Evolutionary conservation across 225 moss, liverwort and hornwort genomes (phyloP).

Genomic region (Lunularia cruciata): DNA sequence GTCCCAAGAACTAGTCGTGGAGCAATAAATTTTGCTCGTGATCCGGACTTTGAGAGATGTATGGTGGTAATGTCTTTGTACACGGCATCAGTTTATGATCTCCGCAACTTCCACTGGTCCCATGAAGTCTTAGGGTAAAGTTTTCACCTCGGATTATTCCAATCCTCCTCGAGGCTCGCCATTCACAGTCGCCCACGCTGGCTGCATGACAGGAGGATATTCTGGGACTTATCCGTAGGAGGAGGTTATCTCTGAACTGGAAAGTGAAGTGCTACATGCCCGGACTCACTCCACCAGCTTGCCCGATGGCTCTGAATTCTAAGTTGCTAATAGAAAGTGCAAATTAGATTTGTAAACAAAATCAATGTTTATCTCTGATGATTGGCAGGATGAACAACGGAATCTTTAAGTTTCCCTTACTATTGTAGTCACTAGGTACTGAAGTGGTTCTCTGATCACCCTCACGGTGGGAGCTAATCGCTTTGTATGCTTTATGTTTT

Average conservation of each 20-base stretch:
- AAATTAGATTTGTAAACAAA: constrained; percentile 33
- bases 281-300: constrained; percentile 15
- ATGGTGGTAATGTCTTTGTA: constrained; percentile 21
- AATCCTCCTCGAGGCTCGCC: constrained; percentile 33
- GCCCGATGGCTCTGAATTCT: constrained; percentile 36
- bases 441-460: constrained; percentile 27
- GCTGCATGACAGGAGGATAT: constrained; percentile 35
- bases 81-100: constrained; percentile 19
- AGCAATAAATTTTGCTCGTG: constrained; percentile 10
- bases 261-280: constrained; percentile 11
- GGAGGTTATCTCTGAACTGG: constrained; percentile 23
- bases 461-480: constrained; percentile 13
- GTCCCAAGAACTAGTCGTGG: constrained; percentile 61
- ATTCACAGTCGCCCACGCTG: constrained; percentile 23
- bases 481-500: constrained; percentile 34
- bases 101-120: constrained; percentile 18
- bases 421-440: constrained; percentile 32
- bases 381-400: constrained; percentile 44
- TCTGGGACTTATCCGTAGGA: constrained; percentile 30
- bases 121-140: constrained; percentile 23
- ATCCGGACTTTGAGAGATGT: constrained; percentile 12
- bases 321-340: constrained; percentile 43
- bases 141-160: constrained; percentile 22
- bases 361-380: constrained; percentile 43
- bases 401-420: constrained; percentile 38